Conservation (phyloP, 2,329 filamentous ascomycete genomes). For the Pseudocercospora cruenta region DNA sequence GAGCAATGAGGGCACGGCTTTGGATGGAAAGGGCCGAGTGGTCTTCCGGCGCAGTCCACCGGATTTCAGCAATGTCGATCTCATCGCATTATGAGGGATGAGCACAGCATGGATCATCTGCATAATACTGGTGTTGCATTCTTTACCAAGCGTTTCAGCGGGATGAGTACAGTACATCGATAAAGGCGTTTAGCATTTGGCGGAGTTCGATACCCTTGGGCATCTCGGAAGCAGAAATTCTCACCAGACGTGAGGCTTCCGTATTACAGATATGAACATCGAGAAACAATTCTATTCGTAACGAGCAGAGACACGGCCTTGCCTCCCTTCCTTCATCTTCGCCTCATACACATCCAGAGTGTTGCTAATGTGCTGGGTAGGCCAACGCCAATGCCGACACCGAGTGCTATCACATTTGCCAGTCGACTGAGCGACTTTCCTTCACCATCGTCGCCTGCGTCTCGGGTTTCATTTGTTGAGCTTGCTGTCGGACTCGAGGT, state of each 20-base stretch:
- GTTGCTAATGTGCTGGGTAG: not conserved
- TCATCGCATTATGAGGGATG: conserved; percentile 70
- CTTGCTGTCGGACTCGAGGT: not conserved
- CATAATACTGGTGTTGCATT: not conserved
- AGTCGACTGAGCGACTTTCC: not conserved
- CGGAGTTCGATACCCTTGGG: conserved; percentile 9
- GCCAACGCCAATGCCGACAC: not conserved
- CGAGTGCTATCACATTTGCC: not conserved
- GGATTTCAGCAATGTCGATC: conserved; percentile 74
- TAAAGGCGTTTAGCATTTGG: not conserved
- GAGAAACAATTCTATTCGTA: not conserved
- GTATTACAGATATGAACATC: not conserved
- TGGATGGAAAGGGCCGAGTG: conserved; percentile 81
- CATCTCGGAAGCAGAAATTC: conserved; percentile 2
- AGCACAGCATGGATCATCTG: not conserved
- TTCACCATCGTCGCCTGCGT: not conserved
- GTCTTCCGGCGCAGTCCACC: conserved; percentile 38
- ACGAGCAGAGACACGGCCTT: not conserved
- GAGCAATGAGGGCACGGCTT: conserved; percentile 85
- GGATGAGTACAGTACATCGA: not conserved
- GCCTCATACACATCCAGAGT: not conserved
- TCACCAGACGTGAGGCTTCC: not conserved
- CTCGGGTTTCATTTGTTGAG: not conserved
- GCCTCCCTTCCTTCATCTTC: not conserved
- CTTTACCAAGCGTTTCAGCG: not conserved